Evolutionary conservation across 2,329 filamentous ascomycete species (phyloP).

Genomic region (Colletotrichum sp.): DNA sequence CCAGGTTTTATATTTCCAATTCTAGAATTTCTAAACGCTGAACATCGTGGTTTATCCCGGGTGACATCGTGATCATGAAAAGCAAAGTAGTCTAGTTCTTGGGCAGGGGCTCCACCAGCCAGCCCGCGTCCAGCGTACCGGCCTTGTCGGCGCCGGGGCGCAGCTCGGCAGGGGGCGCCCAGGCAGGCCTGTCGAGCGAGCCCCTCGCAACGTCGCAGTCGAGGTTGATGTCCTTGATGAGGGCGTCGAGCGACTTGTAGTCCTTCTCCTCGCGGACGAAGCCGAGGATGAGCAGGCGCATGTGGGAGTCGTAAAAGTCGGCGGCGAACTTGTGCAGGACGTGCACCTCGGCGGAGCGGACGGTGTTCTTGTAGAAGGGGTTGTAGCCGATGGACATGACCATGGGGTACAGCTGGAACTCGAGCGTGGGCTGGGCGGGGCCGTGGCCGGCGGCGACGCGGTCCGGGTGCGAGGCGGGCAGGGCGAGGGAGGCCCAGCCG

Average conservation of each 20-base stretch:
- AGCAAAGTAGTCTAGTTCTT: background rate
- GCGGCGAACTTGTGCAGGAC: slow-evolving; percentile 77
- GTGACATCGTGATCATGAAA: background rate
- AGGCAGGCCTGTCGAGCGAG: slow-evolving; percentile 73
- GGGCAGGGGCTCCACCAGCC: slow-evolving; percentile 38
- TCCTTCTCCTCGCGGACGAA: slow-evolving; percentile 91
- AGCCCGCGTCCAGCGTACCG: slow-evolving; percentile 40
- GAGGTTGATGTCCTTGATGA: slow-evolving; percentile 86
- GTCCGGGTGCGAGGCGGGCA: slow-evolving; percentile 55
- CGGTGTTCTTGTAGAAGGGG: slow-evolving; percentile 93
- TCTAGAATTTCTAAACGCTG: background rate
- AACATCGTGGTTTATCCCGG: slow-evolving; percentile 9
- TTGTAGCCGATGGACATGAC: slow-evolving; percentile 97
- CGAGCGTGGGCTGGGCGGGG: slow-evolving; percentile 29
- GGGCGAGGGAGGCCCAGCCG: slow-evolving; percentile 81
- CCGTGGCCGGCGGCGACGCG: slow-evolving; percentile 23
- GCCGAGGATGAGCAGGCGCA: slow-evolving; percentile 82
- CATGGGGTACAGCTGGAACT: slow-evolving; percentile 71
- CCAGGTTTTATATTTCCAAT: background rate
- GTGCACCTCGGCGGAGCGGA: slow-evolving; percentile 88
- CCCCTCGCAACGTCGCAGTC: slow-evolving; percentile 84
- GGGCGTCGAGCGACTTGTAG: slow-evolving; percentile 81
- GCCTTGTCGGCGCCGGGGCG: slow-evolving; percentile 26
- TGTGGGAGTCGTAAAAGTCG: slow-evolving; percentile 85
- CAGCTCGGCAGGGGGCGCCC: slow-evolving; percentile 46